Evolutionary conservation across 2,329 filamentous ascomycete species (phyloP).

Genomic region (Diaporthe ampelina): DNA sequence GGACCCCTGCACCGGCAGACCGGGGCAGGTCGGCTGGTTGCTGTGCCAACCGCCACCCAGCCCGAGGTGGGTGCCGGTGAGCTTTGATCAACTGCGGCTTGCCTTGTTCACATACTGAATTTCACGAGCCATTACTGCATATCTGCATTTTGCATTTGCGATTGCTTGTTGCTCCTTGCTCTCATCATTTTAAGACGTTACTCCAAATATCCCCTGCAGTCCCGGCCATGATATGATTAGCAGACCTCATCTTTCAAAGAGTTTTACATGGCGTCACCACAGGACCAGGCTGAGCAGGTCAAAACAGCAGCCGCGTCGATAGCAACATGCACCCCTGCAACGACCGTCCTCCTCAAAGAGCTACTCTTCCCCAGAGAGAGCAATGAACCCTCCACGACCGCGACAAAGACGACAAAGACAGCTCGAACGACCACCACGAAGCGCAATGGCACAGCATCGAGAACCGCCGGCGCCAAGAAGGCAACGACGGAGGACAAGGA

Average conservation of each 20-base stretch:
- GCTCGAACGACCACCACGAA: constrained; percentile 45
- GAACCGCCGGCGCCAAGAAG: constrained; percentile 46
- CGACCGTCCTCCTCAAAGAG: constrained; percentile 59
- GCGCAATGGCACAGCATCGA: constrained; percentile 48
- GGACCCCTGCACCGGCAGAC: constrained; percentile 11
- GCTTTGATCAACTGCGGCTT: constrained; percentile 1
- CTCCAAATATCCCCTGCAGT: constrained; percentile 46
- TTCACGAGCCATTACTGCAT: background rate
- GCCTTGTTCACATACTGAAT: constrained; percentile 11
- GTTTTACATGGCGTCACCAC: constrained; percentile 55
- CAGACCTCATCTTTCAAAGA: constrained; percentile 44
- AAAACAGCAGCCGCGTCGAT: constrained; percentile 61
- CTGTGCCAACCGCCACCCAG: constrained; percentile 19
- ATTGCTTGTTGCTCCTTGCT: constrained; percentile 40
- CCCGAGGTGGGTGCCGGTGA: constrained; percentile 4
- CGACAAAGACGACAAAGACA: constrained; percentile 46
- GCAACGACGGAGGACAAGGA: constrained; percentile 53
- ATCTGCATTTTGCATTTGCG: constrained; percentile 26
- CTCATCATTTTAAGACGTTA: constrained; percentile 36
- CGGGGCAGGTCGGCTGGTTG: constrained; percentile 7
- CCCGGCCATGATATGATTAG: constrained; percentile 53
- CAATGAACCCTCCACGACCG: constrained; percentile 35
- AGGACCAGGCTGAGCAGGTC: constrained; percentile 60
- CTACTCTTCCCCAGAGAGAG: constrained; percentile 57
- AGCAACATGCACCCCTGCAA: constrained; percentile 62